phyloP scores from a whole-genome alignment of 2,329 filamentous ascomycete species.

The Apiospora rasikravindrae region DNA sequence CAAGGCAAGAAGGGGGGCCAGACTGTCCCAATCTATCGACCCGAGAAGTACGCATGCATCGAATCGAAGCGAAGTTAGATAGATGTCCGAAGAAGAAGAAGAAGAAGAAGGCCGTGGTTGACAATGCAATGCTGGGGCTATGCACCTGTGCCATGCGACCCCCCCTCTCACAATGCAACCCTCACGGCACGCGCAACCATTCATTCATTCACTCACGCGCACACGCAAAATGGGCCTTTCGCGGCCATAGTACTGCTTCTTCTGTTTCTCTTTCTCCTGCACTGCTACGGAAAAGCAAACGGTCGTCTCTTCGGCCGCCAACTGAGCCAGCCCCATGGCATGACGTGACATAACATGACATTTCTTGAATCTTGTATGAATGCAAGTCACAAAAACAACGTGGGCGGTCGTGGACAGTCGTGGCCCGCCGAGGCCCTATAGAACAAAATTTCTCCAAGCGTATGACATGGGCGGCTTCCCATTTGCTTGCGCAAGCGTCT shows the following conservation, averaged over 20 bases:
- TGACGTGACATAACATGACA: neutral
- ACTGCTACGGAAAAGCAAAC: neutral
- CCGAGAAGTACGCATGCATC: neutral
- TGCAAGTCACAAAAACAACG: neutral
- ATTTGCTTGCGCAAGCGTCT: conserved; percentile 10
- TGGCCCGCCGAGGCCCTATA: neutral
- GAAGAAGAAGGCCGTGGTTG: neutral
- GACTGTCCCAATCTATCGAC: neutral
- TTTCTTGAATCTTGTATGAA: neutral
- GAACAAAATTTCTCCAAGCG: neutral
- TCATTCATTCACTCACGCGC: neutral
- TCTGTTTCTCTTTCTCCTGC: neutral
- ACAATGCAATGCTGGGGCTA: neutral
- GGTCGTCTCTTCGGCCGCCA: neutral
- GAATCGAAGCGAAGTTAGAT: conserved; percentile 7
- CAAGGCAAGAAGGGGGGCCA: neutral
- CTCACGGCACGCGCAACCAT: neutral
- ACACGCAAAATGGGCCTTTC: neutral
- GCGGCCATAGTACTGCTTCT: neutral
- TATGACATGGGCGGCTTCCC: neutral
- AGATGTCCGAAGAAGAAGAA: neutral
- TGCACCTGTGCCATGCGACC: neutral
- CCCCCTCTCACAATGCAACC: neutral
- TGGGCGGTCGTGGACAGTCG: neutral
- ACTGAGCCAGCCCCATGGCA: neutral